Base-by-base conservation (phyloP, 805 yeast species). In the Peterozyma xylosa region DNA sequence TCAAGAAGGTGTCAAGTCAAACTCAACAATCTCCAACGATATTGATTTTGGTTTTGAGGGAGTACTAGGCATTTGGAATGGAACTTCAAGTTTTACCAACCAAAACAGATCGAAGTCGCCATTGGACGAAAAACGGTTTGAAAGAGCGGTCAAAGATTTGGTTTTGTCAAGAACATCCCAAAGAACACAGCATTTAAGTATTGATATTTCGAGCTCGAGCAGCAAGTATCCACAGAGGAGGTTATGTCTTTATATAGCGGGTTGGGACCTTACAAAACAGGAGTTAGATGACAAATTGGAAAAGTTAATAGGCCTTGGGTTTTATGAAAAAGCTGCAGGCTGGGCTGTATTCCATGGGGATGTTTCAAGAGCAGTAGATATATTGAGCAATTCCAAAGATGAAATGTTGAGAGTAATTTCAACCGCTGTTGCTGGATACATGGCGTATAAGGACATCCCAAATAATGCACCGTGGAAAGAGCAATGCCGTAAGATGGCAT, bases 311-410 rank as follows among this genome's bases (percentile, higher is more conserved):
- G 60, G 65, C 0, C 60, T 66, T 13, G 89, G 85, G 0, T 74
- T 76, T 47, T 75, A 74, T 49, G 96, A 89, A 48, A 82, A 91
- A 57, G 98, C 99, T 1, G 99, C 97, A 1, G 98, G 95, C 0
- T 87, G 96, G 95, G 97, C 97, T 0, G 90, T 89, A 0, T 91
- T 91, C 60, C 91, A 87, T 57, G 96, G 96, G 6, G 86, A 89
- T 59, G 85, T 91, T 2, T 73, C 76, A 2, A 73, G 80, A 41
- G 96, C 97, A 0, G 85, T 90, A 3, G 79, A 78, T 37, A 82
- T 88, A n/a, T 66, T 91, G 43, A 78, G 86, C 0, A 69, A 76
- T n/a, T 78, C 96, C 2, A 80, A 80, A 40, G 80, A 76, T 46
- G 89, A 84, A 57, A 67, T 81, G 43, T 68, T 86, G 38, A 65